Evolutionary conservation across 2,329 filamentous ascomycete species (phyloP), one percentile per base, ranked within the genome.

Genomic region (Chalara sp.): DNA sequence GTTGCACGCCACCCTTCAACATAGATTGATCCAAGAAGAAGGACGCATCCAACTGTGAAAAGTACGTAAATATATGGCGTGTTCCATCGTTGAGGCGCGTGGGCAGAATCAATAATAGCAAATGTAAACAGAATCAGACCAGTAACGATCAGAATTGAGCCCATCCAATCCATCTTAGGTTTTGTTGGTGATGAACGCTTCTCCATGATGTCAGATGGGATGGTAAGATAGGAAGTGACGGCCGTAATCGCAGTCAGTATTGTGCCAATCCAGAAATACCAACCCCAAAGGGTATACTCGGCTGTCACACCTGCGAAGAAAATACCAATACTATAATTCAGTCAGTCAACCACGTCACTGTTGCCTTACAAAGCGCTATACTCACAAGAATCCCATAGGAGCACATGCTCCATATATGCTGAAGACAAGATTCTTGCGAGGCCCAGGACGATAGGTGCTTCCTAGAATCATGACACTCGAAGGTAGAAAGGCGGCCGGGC

Each of bases 1-100:
- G 74, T 63, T 1, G 84, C 79, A 0, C 87, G 75, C 81, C 84
- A 88, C 0, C 83, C 83, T 68, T 92, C 84, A 2, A 90, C 72
- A 53, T 88, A 89, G 5, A 86, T 70, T 12, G 85, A 80, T 0
- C 69, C 68, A 1, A 63, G 69, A 1, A 91, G 70, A 10, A 84
- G 67, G 0, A 86, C 47, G 6, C 76, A 66, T 0, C 87, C 86
- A 1, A 84, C 39, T 3, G 81, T 67, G 42, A 91, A 75, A 0
- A 80, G 80, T 8, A 83, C 70, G 33, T 78, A 77, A 30, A 91
- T 81, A 57, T 89, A 87, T 0, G 84, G 82, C 0, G 84, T 87
- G 7, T 65, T 70, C 85, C 86, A 91, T 1, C 84, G 81, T 2
- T 80, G 61, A 0, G 80, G 76, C 0, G 84, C 84, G 63, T 87